A percentile compares a stretch with the other conserved stretches of the same genome.
These are phyloP conservation scores for Mycena amicta DNA, from an alignment of 768 basidiomycete genomes.

Conservation along the genomic window DNA sequence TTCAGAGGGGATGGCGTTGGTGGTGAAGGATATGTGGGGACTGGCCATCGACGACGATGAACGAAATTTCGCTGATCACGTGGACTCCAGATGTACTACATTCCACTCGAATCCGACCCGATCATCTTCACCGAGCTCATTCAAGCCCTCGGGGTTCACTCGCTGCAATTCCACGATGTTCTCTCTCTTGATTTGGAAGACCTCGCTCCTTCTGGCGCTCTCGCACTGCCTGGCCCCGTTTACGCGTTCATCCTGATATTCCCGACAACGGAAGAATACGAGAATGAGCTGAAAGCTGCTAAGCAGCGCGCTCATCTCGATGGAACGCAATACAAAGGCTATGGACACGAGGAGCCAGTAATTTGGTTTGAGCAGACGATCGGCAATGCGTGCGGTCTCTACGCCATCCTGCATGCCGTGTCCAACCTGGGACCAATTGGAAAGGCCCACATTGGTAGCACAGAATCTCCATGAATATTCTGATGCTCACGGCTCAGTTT, in stretches of 20 bases:
- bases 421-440: slow-evolving; percentile 29
- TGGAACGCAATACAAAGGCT: slow-evolving; percentile 29
- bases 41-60: too few relatives aligned
- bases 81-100: too few relatives aligned
- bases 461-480: background rate
- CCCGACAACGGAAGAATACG: slow-evolving; percentile 28
- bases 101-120: slow-evolving; percentile 42
- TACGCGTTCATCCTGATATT: slow-evolving; percentile 35
- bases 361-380: slow-evolving; percentile 42
- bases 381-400: slow-evolving; percentile 40
- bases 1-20: too few relatives aligned
- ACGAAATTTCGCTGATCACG: too few relatives aligned
- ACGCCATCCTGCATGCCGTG: slow-evolving; percentile 37
- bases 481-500: background rate
- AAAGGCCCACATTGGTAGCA: slow-evolving; percentile 27
- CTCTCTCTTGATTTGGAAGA: slow-evolving; percentile 36
- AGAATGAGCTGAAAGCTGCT: slow-evolving; percentile 26
- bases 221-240: slow-evolving; percentile 34
- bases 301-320: slow-evolving; percentile 13
- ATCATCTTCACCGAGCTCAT: slow-evolving; percentile 38
- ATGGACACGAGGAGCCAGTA: slow-evolving; percentile 34
- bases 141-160: slow-evolving; percentile 31
- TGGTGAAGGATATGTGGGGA: too few relatives aligned
- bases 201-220: slow-evolving; percentile 25
- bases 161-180: slow-evolving; percentile 37